Base-by-base conservation (phyloP, 2,329 filamentous ascomycete species). In the Phaeosphaeriaceae sp. region DNA sequence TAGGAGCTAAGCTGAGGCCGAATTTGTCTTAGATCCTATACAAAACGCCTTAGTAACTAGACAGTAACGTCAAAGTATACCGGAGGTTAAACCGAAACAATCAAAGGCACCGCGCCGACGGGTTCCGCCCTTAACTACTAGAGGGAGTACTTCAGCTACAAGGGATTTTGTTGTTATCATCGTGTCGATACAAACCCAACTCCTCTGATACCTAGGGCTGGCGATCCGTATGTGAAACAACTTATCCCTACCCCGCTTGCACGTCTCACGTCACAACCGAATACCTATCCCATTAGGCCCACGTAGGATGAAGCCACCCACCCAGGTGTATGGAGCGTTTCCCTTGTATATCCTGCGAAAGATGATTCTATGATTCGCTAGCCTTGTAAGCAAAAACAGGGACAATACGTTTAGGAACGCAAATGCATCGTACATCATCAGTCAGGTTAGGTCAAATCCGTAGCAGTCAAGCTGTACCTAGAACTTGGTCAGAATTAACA, bases 231-330 rank as follows among this genome's bases (percentile, higher is more conserved):
- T n/a, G 20, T 34, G 26, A 49, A 41, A 49, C 40, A 42, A 30
- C 3, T 40, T 39, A 32, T 45, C 32, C 39, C 21, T 42, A 15
- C 38, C 17, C 49, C 32, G 39, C 20, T 42, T 32, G 36, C 42
- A 48, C 39, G 44, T 26, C 46, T 35, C 37, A 58, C 52, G 54
- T 61, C 51, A 56, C 50, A 46, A 16, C 30, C 32, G 21, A 29
- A 46, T 30, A 16, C 26, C 37, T 17, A 35, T 18, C 20, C 36
- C 44, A 42, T n/a, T 29, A n/a, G 41, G 48, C 41, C 26, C 48
- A 60, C 50, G 50, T 60, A 55, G 47, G 26, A 45, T 36, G 48
- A 35, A 60, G 54, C 58, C 61, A 66, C 61, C 48, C 54, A 51
- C 58, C 35, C 51, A 58, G 50, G 52, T 57, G 54, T 48, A 38